A percentile compares a stretch with the other conserved stretches of the same genome.
These are phyloP conservation scores for Cladosporium sp. DNA, from an alignment of 2,329 filamentous ascomycete genomes.

Conservation along the genomic window DNA sequence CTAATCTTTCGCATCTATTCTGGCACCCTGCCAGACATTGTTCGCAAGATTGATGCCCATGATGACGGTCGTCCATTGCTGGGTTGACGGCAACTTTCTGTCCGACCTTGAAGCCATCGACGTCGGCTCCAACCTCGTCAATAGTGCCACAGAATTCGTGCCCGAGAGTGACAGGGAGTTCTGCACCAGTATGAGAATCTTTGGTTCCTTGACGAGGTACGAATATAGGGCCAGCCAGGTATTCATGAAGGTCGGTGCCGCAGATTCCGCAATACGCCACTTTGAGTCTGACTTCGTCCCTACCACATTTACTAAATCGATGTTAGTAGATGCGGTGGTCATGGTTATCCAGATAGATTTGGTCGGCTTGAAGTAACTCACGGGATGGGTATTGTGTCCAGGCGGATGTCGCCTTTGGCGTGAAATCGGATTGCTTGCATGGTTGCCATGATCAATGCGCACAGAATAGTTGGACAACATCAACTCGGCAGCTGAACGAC, in stretches of 20 bases:
- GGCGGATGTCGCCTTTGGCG: constrained; percentile 27
- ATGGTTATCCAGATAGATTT: neutral
- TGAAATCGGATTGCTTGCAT: constrained; percentile 32
- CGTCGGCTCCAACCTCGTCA: constrained; percentile 28
- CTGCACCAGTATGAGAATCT: constrained; percentile 24
- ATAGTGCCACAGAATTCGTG: constrained; percentile 27
- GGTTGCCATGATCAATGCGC: neutral
- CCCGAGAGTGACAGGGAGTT: constrained; percentile 26
- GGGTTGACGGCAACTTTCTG: constrained; percentile 27
- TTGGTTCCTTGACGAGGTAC: constrained; percentile 23
- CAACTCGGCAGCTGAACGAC: neutral
- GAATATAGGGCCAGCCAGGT: constrained; percentile 29
- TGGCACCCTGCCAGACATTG: constrained; percentile 21
- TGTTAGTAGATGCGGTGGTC: neutral
- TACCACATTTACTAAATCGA: neutral
- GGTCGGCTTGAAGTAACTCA: neutral
- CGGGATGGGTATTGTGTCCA: constrained; percentile 28
- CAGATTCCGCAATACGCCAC: constrained; percentile 28
- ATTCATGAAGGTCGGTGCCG: constrained; percentile 31
- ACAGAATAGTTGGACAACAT: neutral
- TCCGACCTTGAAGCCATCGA: constrained; percentile 17
- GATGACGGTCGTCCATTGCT: constrained; percentile 23
- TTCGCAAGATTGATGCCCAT: constrained; percentile 18
- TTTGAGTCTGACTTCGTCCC: constrained; percentile 26
- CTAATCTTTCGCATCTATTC: constrained; percentile 21